Percentiles rank a stretch among this genome's conserved stretches.
These are phyloP conservation scores for Dictyostelium firmibasis DNA, from an alignment of 78 protist genomes.

Conservation along the genomic window DNA sequence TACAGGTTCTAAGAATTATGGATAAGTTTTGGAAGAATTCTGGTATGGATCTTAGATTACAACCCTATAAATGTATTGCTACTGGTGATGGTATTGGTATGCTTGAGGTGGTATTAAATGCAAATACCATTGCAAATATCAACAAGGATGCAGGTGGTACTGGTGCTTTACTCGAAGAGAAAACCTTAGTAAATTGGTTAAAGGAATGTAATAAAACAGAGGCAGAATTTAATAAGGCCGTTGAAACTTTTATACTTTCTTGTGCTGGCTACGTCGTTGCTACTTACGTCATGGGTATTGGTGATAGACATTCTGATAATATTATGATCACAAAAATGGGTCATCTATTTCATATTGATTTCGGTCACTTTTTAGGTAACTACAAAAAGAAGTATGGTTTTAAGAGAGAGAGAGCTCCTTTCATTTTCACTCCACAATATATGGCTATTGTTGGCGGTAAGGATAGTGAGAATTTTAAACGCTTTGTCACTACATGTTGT, in stretches of 20 bases:
- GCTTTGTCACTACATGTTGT: conserved; percentile 81
- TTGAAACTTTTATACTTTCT: conserved; percentile 88
- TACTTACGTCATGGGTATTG: conserved; percentile 97
- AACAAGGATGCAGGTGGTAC: conserved; percentile 89
- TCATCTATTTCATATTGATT: conserved; percentile 87
- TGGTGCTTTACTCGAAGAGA: conserved; percentile 85
- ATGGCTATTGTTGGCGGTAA: conserved; percentile 87
- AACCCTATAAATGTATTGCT: conserved; percentile 86
- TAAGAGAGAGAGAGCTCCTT: conserved; percentile 98
- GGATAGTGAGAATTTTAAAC: conserved; percentile 63
- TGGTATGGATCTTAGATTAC: conserved; percentile 86
- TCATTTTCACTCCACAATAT: conserved; percentile 94
- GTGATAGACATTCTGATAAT: conserved; percentile 98
- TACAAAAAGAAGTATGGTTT: conserved; percentile 88
- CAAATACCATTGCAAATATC: conserved; percentile 91
- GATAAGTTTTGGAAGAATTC: conserved; percentile 92
- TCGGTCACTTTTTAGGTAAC: conserved; percentile 93
- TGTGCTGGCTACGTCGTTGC: conserved; percentile 98
- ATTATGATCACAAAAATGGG: conserved; percentile 89
- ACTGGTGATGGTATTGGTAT: conserved; percentile 93
- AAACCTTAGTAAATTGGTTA: conserved; percentile 85
- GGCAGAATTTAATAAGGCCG: conserved; percentile 78
- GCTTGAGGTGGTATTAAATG: conserved; percentile 91
- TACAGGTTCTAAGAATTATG: conserved; percentile 94
- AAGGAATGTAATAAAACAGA: conserved; percentile 61